Evolutionary conservation across 1,284 basidiomycete genomes (phyloP).

Genomic region (Ceratobasidium sp.): DNA sequence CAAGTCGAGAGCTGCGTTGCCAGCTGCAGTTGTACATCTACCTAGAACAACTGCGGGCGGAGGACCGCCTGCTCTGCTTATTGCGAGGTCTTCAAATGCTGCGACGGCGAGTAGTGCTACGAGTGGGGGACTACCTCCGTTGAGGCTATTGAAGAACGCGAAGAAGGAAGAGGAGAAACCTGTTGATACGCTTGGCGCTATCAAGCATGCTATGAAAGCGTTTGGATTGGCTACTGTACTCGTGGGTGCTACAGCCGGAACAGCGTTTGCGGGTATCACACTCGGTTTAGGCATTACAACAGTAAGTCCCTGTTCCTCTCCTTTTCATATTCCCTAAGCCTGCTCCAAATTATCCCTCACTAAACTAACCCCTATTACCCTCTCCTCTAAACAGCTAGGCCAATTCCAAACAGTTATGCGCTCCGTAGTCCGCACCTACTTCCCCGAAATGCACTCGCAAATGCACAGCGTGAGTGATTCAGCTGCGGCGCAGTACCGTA

Average conservation of each 20-base stretch:
- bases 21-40: neutral
- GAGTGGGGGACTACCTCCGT: neutral
- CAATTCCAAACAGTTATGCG: constrained; percentile 30
- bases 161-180: neutral
- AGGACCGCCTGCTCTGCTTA: neutral
- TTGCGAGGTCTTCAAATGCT: neutral
- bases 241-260: constrained; percentile 3
- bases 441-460: constrained; percentile 12
- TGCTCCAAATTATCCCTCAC: no score
- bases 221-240: constrained; percentile 12
- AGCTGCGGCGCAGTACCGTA: neutral
- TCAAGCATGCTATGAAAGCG: constrained; percentile 25
- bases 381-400: neutral
- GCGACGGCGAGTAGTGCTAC: neutral
- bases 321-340: neutral
- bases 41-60: neutral
- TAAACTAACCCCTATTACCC: neutral
- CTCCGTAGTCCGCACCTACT: constrained; percentile 11
- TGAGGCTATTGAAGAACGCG: neutral
- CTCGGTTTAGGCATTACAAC: constrained; percentile 31
- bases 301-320: neutral
- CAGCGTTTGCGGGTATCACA: neutral
- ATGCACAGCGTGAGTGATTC: constrained; percentile 26
- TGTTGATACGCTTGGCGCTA: constrained; percentile 9
- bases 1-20: constrained; percentile 17